These are phyloP conservation scores for Aspergillus puulaauensis DNA, from an alignment of 2,329 filamentous ascomycete genomes.

Conservation along the genomic window DNA sequence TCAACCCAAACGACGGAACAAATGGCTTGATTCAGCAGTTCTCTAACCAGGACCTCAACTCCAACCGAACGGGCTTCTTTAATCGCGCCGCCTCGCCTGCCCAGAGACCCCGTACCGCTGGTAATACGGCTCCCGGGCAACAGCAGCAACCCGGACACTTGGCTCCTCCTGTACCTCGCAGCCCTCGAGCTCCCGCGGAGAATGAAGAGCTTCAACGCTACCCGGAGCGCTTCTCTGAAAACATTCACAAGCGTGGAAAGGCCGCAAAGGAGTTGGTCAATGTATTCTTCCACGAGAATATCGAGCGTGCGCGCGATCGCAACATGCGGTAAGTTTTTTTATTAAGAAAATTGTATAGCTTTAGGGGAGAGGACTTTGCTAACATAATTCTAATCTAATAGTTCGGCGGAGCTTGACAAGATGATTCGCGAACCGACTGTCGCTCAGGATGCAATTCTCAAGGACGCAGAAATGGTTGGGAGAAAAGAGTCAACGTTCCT, in stretches of 20 bases:
- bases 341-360: neutral
- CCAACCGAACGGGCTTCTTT: constrained; percentile 69
- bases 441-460: constrained; percentile 73
- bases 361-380: neutral
- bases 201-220: constrained; percentile 74
- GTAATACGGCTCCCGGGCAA: constrained; percentile 52
- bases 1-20: constrained; percentile 76
- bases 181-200: constrained; percentile 55
- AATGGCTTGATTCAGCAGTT: constrained; percentile 94
- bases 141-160: constrained; percentile 67
- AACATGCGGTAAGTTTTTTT: constrained; percentile 75
- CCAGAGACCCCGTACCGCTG: constrained; percentile 81
- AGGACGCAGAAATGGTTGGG: constrained; percentile 80
- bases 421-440: constrained; percentile 76
- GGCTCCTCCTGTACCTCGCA: constrained; percentile 65
- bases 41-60: constrained; percentile 89
- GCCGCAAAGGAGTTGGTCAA: constrained; percentile 65
- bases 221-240: constrained; percentile 84
- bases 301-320: constrained; percentile 89
- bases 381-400: constrained; percentile 36
- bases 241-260: constrained; percentile 72
- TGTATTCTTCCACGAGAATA: constrained; percentile 96
- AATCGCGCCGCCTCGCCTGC: constrained; percentile 67
- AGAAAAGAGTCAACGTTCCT: constrained; percentile 90
- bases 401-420: constrained; percentile 88